Percentiles rank a stretch among this genome's conserved stretches.
Evolutionary conservation across 2,329 filamentous ascomycete species (phyloP).

Genomic region (Diatrype stigma): DNA sequence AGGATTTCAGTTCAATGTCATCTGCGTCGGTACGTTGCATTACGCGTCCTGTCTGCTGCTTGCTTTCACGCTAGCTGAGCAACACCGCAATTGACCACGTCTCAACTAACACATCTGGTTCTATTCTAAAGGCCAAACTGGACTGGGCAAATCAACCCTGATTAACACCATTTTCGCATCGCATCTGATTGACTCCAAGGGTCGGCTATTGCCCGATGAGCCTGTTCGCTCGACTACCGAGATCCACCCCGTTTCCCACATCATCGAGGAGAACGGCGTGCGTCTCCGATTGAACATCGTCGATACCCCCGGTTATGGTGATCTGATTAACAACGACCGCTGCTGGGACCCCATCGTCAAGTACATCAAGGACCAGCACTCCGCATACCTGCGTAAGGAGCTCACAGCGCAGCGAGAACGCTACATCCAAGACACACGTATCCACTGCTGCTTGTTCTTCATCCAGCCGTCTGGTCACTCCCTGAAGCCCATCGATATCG

Average conservation of each 20-base stretch:
- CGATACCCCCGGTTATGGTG: slow-evolving; percentile 96
- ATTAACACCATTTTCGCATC: slow-evolving; percentile 99
- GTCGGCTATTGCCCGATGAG: slow-evolving; percentile 87
- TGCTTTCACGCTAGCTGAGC: slow-evolving; percentile 1
- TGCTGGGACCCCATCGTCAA: slow-evolving; percentile 99
- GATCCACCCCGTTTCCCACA: slow-evolving; percentile 96
- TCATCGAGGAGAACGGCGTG: slow-evolving; percentile 99
- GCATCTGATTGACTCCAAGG: slow-evolving; percentile 98
- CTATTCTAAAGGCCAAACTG: slow-evolving; percentile 74
- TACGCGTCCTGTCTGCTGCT: background rate
- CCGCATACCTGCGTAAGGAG: slow-evolving; percentile 97
- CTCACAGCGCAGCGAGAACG: slow-evolving; percentile 98
- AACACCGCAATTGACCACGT: slow-evolving; percentile 1
- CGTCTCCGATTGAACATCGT: slow-evolving; percentile 97
- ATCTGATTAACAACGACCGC: slow-evolving; percentile 99
- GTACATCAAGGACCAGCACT: slow-evolving; percentile 99
- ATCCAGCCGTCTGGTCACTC: slow-evolving; percentile 98
- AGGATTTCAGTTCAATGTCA: slow-evolving; percentile 99
- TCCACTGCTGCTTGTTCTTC: slow-evolving; percentile 99
- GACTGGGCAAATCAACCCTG: slow-evolving; percentile 95
- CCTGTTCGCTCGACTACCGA: slow-evolving; percentile 92
- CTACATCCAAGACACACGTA: slow-evolving; percentile 98
- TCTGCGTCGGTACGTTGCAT: slow-evolving; percentile 83
- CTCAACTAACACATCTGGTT: background rate
- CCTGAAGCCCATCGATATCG: slow-evolving; percentile 98